Base-by-base conservation (phyloP, 371 early-diverging fungal species). In the Mucor sp. region DNA sequence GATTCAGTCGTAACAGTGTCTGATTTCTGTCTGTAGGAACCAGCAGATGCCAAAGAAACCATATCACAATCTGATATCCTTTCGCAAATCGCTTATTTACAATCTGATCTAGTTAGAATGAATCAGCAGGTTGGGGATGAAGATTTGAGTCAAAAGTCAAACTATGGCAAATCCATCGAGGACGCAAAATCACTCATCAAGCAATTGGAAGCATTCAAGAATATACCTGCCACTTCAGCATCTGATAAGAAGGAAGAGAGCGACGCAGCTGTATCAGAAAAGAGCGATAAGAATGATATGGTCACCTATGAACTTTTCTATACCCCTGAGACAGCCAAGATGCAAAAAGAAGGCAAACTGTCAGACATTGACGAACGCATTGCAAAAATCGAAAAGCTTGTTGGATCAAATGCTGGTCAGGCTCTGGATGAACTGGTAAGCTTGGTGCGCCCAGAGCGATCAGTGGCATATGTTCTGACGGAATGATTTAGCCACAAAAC, bases 271-370 rank as follows among this genome's bases (percentile, higher is more conserved):
- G 72, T 56, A 17, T 65, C 71, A 14, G 79, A 74, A 8, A 80
- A 80, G 19, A 47, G 6, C 15, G 30, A 35, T 9, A 66, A 66
- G 28, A 80, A 75, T 67, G 79, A 85, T 76, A 78, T 80, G 58
- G 83, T 93, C 27, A 93, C 91, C 12, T 92, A 93, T 73, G 93
- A 94, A 63, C 85, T 93, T 8, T 90, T 78, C 68, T 91, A 91
- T 78, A 89, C 89, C 59, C 93, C 93, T 17, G 88, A 89, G 32
- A 79, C 87, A 28, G 84, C 85, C 9, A 81, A 85, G 58, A 67
- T 87, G 58, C 83, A 85, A 37, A 86, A 87, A 33, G 83, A 87
- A 37, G 79, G 85, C 56, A 88, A 91, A 64, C 63, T 90, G 21
- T 74, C 87, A 9, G 88, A 88, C 30, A 76, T 97, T 21, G 95